Base-by-base conservation (phyloP, 1,284 basidiomycete genomes). In the Melampsora occidentalis region DNA sequence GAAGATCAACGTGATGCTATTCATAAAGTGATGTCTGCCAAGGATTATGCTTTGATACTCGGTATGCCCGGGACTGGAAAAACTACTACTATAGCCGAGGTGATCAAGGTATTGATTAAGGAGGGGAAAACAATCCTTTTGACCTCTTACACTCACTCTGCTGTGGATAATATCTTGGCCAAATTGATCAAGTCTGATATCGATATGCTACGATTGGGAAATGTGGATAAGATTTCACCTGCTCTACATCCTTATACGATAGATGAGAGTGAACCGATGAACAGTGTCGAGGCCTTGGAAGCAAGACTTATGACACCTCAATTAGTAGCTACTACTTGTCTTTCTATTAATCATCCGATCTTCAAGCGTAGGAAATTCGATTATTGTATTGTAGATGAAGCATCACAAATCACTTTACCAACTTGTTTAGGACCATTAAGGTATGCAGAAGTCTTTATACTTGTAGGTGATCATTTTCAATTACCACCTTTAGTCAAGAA, bases 11-110 rank as follows among this genome's bases (percentile, higher is more conserved):
- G 85, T 63, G 83, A 83, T 2, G 95, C 94, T 0, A 87, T 97
- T 81, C 83, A 84, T 39, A 90, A 89, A 78, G 92, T 91, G 2
- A 83, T 98, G 20, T 85, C 86, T 2, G 92, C 96, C 0, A 85
- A 89, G 78, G 95, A 99, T 83, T 99, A 97, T 82, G 90, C 94
- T 0, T 85, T 98, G 63, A 88, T 99, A 42, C 86, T 98, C 5
- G 97, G 96, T 31, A 98, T 99, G 97, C 96, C 96, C 1, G 96
- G 96, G 0, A 98, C 97, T 2, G 96, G 96, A 10, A 99, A 99
- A 85, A 97, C 96, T 48, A 97, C 94, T 0, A 92, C 96, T 4
- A 91, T 98, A 72, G 92, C 92, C 0, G 90, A 93, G 57, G 87
- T 97, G 59, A 94, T 99, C 81, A 88, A 88, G 79, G 86, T 88